Base-by-base conservation (phyloP, 352 stramenopile genomes). In the Globisporangium heterothallicum region DNA sequence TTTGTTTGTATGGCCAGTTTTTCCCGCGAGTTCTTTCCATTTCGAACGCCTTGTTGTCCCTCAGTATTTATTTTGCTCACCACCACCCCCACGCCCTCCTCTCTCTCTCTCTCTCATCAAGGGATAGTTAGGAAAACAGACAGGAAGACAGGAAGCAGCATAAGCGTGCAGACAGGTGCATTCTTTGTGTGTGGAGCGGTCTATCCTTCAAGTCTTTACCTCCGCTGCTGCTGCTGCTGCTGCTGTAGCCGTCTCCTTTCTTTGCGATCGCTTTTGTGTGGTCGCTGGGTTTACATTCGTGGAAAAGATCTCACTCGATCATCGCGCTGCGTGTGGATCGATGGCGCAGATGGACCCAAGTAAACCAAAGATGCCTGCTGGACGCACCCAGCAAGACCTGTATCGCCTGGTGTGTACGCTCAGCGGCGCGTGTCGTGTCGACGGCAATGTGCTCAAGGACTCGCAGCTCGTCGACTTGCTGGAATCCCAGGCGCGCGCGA, bases 391-490 rank as follows among this genome's bases (percentile, higher is more conserved):
- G 18, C 49, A 73, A 29, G 70, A 79, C 40, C 47, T 84, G 29
- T 34, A 61, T 38, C 65, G 54, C n/a, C 66, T 88, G 16, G 74
- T 90, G 52, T 65, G 61, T 18, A 66, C 72, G 32, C 69, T 90
- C 18, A 88, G 76, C 55, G 57, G 48, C 50, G 79, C 79, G 19
- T 90, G 79, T 43, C 64, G 68, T 47, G 49, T 61, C 22, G 77
- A 90, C 62, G 32, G 42, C 22, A 87, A 87, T 26, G 72, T 88
- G 55, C 70, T 90, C 14, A 82, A 84, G 52, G 79, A 90, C 54
- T 55, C 59, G 24, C 63, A 72, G 55, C 68, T 90, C 18, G 77
- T 90, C 55, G 79, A 90, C 58, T 48, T 53, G 26, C 53, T 90
- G 29, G 79, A 90, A 61, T 61, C 58, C 9, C 62, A 68, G 29